Base-by-base conservation (phyloP, 768 basidiomycete genomes). In the Cyclocybe cylindracea region DNA sequence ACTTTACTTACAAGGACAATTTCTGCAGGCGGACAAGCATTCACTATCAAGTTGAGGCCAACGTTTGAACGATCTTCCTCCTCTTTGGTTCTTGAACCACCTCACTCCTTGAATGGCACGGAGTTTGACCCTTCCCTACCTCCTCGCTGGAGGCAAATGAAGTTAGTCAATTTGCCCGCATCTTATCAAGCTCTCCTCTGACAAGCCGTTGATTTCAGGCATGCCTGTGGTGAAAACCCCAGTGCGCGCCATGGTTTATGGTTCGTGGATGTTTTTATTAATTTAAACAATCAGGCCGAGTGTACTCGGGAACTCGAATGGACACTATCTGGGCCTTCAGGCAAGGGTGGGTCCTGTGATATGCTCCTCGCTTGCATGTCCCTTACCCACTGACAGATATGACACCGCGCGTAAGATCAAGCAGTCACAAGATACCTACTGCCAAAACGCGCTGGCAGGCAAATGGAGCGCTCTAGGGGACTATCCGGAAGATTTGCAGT, bases 41-140 rank as follows among this genome's bases (percentile, higher is more conserved):
- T 92, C 62, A 78, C 84, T 44, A 83, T 94, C 61, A 94, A 94
- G 67, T 70, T 89, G 13, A 78, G 93, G 36, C 80, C 82, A 50
- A 93, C 91, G 0, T 57, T 73, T 14, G 89, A 90, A 56, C 79
- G 85, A 32, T 85, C 88, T 0, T 78, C 89, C 3, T 79, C 83
- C 10, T 83, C 87, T 3, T 86, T 90, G 83, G 69, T 91, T 5
- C 71, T 95, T 18, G 93, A 95, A 56, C 85, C 90, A 29, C 91
- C 92, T 9, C 68, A 68, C 52, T 56, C 66, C 42, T 47, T 79
- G 65, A 80, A 85, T 59, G 68, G 65, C 19, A 69, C 80, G 6
- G 68, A 61, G 10, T 56, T 68, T 33, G 70, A 73, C 38, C 62
- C 77, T 55, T 65, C 68, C 51, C 37, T 67, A 39, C 71, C 69